These are phyloP conservation scores for Sarocladiaceae sp. DNA, from an alignment of 2,329 filamentous ascomycete genomes.

Conservation along the genomic window DNA sequence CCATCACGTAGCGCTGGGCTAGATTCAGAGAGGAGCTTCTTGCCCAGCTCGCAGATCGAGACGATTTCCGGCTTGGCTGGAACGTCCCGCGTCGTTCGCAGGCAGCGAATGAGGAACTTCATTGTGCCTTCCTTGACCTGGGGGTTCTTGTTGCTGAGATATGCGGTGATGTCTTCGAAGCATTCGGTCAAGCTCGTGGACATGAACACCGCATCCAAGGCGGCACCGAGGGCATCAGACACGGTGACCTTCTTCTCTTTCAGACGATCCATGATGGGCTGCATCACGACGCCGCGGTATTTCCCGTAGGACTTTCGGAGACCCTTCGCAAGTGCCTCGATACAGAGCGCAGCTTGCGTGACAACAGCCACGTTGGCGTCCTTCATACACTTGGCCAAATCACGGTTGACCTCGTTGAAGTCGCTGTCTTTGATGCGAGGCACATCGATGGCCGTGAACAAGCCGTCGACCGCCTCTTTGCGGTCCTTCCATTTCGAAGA, in stretches of 20 bases:
- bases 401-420: slow-evolving; percentile 78
- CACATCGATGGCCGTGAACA: slow-evolving; percentile 73
- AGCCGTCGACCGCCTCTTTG: slow-evolving; percentile 85
- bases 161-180: slow-evolving; percentile 84
- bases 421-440: slow-evolving; percentile 89
- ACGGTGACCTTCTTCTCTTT: slow-evolving; percentile 96
- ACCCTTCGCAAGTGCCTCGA: slow-evolving; percentile 84
- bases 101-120: slow-evolving; percentile 84
- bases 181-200: slow-evolving; percentile 75
- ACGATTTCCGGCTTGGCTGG: slow-evolving; percentile 81
- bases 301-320: slow-evolving; percentile 73
- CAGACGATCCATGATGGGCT: slow-evolving; percentile 87
- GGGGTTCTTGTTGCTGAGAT: slow-evolving; percentile 89
- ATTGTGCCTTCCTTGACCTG: slow-evolving; percentile 95
- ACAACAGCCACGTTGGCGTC: slow-evolving; percentile 96
- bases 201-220: slow-evolving; percentile 66
- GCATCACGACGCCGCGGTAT: slow-evolving; percentile 76
- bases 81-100: slow-evolving; percentile 78
- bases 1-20: slow-evolving; percentile 81
- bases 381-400: slow-evolving; percentile 95
- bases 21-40: slow-evolving; percentile 86
- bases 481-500: slow-evolving; percentile 98
- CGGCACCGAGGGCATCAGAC: slow-evolving; percentile 79
- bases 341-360: slow-evolving; percentile 86
- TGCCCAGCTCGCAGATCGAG: slow-evolving; percentile 79